phyloP scores from a whole-genome alignment of 208 protist genomes.

The Leishmania guyanensis region DNA sequence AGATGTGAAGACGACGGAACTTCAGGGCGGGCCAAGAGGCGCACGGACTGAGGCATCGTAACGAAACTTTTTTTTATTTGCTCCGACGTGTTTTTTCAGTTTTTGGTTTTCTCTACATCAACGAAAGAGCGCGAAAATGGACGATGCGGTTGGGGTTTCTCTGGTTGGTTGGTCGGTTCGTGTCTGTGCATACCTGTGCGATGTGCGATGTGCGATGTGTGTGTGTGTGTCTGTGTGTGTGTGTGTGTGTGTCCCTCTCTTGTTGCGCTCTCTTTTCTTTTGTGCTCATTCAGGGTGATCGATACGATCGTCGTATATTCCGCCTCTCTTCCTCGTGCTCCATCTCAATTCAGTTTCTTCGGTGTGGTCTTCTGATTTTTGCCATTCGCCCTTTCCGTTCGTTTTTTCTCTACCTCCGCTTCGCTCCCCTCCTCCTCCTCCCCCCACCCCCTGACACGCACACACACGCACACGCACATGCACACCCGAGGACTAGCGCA shows the following conservation, averaged over 20 bases:
- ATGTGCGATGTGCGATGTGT: not conserved
- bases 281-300: not conserved
- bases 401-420: too few species aligned
- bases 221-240: not conserved
- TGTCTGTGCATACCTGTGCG: not conserved
- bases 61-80: too few species aligned
- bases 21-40: too few species aligned
- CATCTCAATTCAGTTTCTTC: slow-evolving; percentile 19
- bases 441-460: too few species aligned
- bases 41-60: too few species aligned
- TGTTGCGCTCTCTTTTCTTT: not conserved
- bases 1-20: not conserved
- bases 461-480: too few species aligned
- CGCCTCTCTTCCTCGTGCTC: not conserved
- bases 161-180: too few species aligned
- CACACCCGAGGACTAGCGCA: too few species aligned
- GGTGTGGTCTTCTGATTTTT: not conserved
- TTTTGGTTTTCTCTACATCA: not conserved
- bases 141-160: too few species aligned
- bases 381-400: not conserved
- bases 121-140: too few species aligned
- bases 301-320: not conserved
- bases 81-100: not conserved
- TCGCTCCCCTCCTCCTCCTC: not conserved
- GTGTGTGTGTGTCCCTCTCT: not conserved